A percentile compares a stretch with the other conserved stretches of the same genome.
phyloP scores from a whole-genome alignment of 371 early-diverging fungal species.

The Batrachochytrium dendrobatidis region DNA sequence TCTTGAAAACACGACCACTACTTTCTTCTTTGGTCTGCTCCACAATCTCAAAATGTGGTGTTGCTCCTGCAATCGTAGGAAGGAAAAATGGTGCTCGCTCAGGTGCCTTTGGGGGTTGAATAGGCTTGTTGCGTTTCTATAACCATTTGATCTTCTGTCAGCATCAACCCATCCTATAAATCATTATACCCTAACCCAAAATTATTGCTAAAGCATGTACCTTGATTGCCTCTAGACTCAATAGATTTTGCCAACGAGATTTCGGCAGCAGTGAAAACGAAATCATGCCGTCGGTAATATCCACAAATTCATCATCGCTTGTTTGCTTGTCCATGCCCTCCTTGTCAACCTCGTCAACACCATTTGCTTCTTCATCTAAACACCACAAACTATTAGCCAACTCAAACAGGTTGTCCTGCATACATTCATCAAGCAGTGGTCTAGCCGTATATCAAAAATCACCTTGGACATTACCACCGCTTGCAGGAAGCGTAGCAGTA shows the following conservation, averaged over 20 bases:
- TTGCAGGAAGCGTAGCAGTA: background rate
- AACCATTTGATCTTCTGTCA: background rate
- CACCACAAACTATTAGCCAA: background rate
- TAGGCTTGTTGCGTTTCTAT: conserved; percentile 86
- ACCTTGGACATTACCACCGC: background rate
- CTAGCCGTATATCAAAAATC: background rate
- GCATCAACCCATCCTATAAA: background rate
- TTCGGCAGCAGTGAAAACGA: conserved; percentile 71
- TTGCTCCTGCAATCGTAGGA: conserved; percentile 64
- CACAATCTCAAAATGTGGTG: conserved; percentile 51
- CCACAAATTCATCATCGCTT: conserved; percentile 38
- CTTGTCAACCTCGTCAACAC: conserved; percentile 4
- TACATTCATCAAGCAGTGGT: background rate
- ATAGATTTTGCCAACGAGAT: conserved; percentile 83
- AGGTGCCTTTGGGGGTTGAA: conserved; percentile 75
- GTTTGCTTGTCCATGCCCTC: background rate
- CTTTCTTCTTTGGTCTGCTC: conserved; percentile 23
- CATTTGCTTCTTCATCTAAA: conserved; percentile 6
- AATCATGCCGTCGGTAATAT: conserved; percentile 72
- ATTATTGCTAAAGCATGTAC: conserved; percentile 20
- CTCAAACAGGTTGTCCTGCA: conserved; percentile 11
- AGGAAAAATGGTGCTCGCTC: conserved; percentile 92
- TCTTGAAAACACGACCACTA: conserved; percentile 28
- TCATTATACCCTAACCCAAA: background rate
- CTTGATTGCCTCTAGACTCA: conserved; percentile 86